Evolutionary conservation across 257 asterid genomes (phyloP).

Genomic region (Primulina eburnea): DNA sequence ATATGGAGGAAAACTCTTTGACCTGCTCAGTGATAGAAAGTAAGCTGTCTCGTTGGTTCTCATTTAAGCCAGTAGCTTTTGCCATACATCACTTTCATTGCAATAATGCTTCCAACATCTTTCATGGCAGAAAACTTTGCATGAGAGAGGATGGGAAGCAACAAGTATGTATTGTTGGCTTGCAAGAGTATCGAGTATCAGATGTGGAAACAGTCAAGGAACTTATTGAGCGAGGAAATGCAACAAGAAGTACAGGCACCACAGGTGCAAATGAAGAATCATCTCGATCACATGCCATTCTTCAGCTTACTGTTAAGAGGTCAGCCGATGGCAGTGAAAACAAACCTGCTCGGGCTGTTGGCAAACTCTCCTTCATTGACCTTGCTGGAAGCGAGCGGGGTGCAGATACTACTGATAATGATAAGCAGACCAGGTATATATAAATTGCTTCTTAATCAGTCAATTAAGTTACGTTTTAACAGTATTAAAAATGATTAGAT

Average conservation of each 20-base stretch:
- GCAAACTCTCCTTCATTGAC: slow-evolving; percentile 97
- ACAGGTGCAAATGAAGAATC: slow-evolving; percentile 99
- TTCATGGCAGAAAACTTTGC: slow-evolving; percentile 31
- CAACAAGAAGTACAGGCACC: slow-evolving; percentile 92
- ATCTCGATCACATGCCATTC: slow-evolving; percentile 97
- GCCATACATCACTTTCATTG: slow-evolving; percentile 4
- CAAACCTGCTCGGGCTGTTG: slow-evolving; percentile 84
- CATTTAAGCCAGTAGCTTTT: neutral
- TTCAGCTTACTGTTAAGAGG: slow-evolving; percentile 87
- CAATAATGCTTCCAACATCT: slow-evolving; percentile 19
- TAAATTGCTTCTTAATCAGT: neutral
- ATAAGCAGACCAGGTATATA: slow-evolving; percentile 85
- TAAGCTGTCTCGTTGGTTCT: slow-evolving; percentile 35
- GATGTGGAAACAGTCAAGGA: slow-evolving; percentile 76
- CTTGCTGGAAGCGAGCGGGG: slow-evolving; percentile 99
- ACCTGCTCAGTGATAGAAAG: slow-evolving; percentile 92
- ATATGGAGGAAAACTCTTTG: slow-evolving; percentile 94
- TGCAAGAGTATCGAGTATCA: slow-evolving; percentile 61
- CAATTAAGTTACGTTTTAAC: neutral
- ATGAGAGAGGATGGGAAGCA: slow-evolving; percentile 98
- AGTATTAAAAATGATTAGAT: no score
- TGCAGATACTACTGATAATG: slow-evolving; percentile 99
- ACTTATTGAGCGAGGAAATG: slow-evolving; percentile 90
- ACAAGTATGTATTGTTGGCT: slow-evolving; percentile 66
- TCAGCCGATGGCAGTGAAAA: slow-evolving; percentile 83